Evolutionary conservation across 768 basidiomycete genomes (phyloP), one percentile per base, ranked within the genome.

Genomic region (Saitozyma sp.): DNA sequence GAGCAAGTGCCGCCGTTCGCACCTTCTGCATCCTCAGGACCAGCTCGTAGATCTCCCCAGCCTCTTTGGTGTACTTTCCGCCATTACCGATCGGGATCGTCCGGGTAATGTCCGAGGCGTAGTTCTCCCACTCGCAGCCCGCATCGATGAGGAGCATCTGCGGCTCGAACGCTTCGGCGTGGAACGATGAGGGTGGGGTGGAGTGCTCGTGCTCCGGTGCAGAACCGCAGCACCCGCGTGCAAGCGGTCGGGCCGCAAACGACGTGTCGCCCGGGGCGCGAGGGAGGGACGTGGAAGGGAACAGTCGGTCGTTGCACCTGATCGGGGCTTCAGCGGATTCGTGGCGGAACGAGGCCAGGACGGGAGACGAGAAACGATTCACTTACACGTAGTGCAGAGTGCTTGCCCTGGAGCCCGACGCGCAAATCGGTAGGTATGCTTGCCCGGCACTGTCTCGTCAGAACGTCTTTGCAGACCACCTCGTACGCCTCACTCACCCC

Each of bases 351-450:
- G 0, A 43, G 46, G 11, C n/a, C n/a, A 8, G 41, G 65, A 29
- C 5, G 29, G 29, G 29, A 29, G 29, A 2, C 2, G 29, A 29
- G 29, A 5, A 5, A 29, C 29, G 29, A 29, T 29, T 5, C 29
- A 29, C 76, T 69, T 50, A 78, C 76, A 79, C 78, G 79, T 97
- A 97, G 74, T 97, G 94, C 5, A 98, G 82, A 0, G 92, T 96
- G 0, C 91, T 88, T 4, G 93, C 92, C 17, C 91, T 85, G 2
- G 86, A 86, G 0, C 92, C 89, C 0, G 89, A 88, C 0, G 95
- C 95, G 2, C 93, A 90, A 57, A 96, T 96, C 1, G 95, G 93
- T 8, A 90, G 83, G 79, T 98, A 97, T 0, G 93, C 91, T 80
- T 94, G 92, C 56, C 89, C 84, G 1, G 92, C 83, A 16, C 92